phyloP scores from a whole-genome alignment of 1,284 basidiomycete species.

The Cryptococcus deneoformans region DNA sequence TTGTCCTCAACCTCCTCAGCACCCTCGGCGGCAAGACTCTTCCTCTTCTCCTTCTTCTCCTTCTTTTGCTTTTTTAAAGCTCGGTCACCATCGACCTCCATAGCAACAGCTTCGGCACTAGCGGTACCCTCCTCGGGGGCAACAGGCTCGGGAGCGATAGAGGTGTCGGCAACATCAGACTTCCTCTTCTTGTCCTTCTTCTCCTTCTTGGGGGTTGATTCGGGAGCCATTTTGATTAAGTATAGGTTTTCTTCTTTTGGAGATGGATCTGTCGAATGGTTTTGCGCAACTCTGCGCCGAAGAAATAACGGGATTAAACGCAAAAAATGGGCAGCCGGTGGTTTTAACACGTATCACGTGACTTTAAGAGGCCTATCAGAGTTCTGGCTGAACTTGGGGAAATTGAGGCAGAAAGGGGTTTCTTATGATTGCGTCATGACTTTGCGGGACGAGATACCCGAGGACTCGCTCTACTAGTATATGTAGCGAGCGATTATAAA shows the following conservation, averaged over 20 bases:
- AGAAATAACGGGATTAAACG: slow-evolving; percentile 10
- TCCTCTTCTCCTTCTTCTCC: slow-evolving; percentile 53
- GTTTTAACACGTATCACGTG: background rate
- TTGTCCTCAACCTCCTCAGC: slow-evolving; percentile 35
- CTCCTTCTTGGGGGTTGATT: slow-evolving; percentile 47
- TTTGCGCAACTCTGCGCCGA: background rate
- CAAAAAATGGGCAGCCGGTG: background rate
- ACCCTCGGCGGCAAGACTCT: slow-evolving; percentile 39
- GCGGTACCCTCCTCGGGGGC: slow-evolving; percentile 33
- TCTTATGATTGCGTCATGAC: no score
- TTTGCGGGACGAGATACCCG: no score
- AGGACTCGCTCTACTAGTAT: no score
- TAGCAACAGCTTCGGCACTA: slow-evolving; percentile 41
- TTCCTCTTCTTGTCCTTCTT: slow-evolving; percentile 52
- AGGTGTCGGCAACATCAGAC: slow-evolving; percentile 44
- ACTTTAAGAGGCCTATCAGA: background rate
- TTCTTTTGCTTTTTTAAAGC: slow-evolving; percentile 47
- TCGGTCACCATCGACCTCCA: slow-evolving; percentile 41
- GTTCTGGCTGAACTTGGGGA: background rate
- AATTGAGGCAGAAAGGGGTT: no score
- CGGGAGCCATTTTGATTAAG: slow-evolving; percentile 40
- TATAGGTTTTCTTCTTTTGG: background rate
- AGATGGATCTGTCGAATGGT: background rate
- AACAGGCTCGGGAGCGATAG: slow-evolving; percentile 6
- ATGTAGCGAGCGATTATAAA: no score